Evolutionary conservation across 352 stramenopile genomes (phyloP), one percentile per base, ranked within the genome.

Genomic region (Globisporangium barbulae): DNA sequence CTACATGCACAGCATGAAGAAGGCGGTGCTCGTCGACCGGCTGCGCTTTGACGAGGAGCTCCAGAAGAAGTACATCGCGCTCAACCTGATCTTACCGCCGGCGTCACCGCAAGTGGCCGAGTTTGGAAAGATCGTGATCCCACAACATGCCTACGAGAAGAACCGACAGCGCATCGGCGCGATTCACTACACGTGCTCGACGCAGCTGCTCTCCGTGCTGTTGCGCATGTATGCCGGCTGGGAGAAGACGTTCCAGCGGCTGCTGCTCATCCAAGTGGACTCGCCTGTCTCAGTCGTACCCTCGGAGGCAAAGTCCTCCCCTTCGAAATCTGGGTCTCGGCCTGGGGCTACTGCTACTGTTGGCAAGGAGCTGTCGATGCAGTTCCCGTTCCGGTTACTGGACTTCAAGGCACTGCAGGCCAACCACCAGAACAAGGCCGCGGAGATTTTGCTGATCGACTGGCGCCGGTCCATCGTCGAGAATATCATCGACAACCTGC

Each of bases 1-100:
- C 19, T 97, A 98, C 71, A 88, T 84, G 52, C 80, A 87, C 2
- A 96, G 85, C 48, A 97, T 98, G 91, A 98, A 98, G 72, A 97
- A 97, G 48, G 74, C 89, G 1, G 82, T 96, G 15, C 65, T 98
- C 21, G 61, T 90, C 25, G 80, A 90, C 49, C 84, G 83, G 22
- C 58, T 94, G 10, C 63, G 69, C 10, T 77, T 74, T 25, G 70
- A 94, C 49, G 63, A 50, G 0, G 71, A 62, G n/a, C 74, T 96
- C n/a, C 76, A 85, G 54, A 57, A 75, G 9, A 84, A 91, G 41
- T 97, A 91, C 57, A 44, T 74, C 22, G 61, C 75, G 2, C 68
- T 98, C 2, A 90, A 92, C 25, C 67, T 97, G 25, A 68, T 79
- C 15, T 55, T 79, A 41, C 63, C 78, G 7, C 60, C 81, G 28